These are phyloP conservation scores for Fusarium proliferatum DNA, from an alignment of 2,329 filamentous ascomycete genomes.

Conservation along the genomic window DNA sequence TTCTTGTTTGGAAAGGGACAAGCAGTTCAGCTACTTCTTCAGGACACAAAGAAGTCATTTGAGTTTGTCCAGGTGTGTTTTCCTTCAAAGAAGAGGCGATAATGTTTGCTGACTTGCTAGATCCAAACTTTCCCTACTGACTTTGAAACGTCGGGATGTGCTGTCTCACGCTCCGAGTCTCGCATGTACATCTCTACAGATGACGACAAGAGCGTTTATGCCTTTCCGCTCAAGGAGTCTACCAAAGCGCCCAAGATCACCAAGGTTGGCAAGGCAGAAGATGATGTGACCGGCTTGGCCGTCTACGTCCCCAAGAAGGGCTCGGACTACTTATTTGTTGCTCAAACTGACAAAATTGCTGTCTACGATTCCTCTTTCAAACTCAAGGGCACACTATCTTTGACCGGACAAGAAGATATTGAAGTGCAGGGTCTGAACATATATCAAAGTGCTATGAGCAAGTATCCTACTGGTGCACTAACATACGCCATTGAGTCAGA, in stretches of 20 bases:
- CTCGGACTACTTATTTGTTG: slow-evolving; percentile 57
- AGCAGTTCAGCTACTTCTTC: slow-evolving; percentile 53
- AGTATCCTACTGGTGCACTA: slow-evolving; percentile 53
- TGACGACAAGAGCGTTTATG: slow-evolving; percentile 52
- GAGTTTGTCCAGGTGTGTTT: slow-evolving; percentile 53
- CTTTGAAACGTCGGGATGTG: slow-evolving; percentile 57
- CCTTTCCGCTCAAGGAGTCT: slow-evolving; percentile 54
- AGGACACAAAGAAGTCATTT: slow-evolving; percentile 40
- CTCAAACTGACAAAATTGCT: slow-evolving; percentile 51
- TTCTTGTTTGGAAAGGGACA: slow-evolving; percentile 59
- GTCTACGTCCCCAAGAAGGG: slow-evolving; percentile 52
- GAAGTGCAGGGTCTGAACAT: slow-evolving; percentile 56
- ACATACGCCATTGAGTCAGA: slow-evolving; percentile 56
- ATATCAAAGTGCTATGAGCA: slow-evolving; percentile 51
- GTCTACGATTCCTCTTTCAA: slow-evolving; percentile 53
- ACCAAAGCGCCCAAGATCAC: slow-evolving; percentile 51
- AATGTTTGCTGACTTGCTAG: slow-evolving; percentile 32
- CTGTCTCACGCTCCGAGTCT: slow-evolving; percentile 50
- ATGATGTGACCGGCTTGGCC: slow-evolving; percentile 56
- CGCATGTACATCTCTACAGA: slow-evolving; percentile 55
- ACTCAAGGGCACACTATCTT: slow-evolving; percentile 50
- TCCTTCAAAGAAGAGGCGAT: fast-evolving
- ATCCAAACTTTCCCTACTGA: slow-evolving; percentile 57
- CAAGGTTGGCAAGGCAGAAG: slow-evolving; percentile 49
- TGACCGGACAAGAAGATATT: slow-evolving; percentile 55